These are phyloP conservation scores for Arthrobotrys iridis DNA, from an alignment of 2,329 filamentous ascomycete genomes.

Conservation along the genomic window DNA sequence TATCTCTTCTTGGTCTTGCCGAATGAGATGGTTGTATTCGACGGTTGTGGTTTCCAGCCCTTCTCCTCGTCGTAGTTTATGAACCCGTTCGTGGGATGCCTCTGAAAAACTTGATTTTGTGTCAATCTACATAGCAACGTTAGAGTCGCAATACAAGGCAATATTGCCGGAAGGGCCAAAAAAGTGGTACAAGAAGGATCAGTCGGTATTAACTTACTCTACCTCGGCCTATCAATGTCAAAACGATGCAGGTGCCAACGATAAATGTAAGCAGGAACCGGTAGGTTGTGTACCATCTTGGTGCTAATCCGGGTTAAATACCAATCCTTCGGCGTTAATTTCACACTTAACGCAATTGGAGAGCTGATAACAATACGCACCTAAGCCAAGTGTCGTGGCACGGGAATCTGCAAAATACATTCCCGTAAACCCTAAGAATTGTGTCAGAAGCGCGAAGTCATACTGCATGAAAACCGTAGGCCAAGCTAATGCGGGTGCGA, in stretches of 20 bases:
- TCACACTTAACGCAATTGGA: neutral
- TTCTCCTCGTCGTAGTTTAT: slow-evolving; percentile 49
- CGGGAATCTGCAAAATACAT: slow-evolving; percentile 86
- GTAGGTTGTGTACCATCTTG: slow-evolving; percentile 86
- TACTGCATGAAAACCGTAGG: slow-evolving; percentile 81
- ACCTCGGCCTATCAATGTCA: slow-evolving; percentile 82
- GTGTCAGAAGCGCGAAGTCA: slow-evolving; percentile 83
- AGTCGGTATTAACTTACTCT: no score
- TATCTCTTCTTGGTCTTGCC: slow-evolving; percentile 24
- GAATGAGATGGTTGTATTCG: slow-evolving; percentile 29
- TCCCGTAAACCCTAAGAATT: slow-evolving; percentile 84
- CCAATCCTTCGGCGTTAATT: neutral
- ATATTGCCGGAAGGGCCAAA: neutral
- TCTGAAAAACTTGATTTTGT: slow-evolving; percentile 21
- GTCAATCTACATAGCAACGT: slow-evolving; percentile 48
- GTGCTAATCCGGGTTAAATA: slow-evolving; percentile 62
- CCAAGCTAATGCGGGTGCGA: slow-evolving; percentile 85
- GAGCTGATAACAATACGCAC: neutral
- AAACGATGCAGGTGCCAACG: slow-evolving; percentile 81
- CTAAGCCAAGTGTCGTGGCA: slow-evolving; percentile 78
- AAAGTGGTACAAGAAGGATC: neutral
- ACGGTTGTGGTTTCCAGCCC: slow-evolving; percentile 45
- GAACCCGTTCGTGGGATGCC: slow-evolving; percentile 33
- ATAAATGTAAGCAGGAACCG: slow-evolving; percentile 92
- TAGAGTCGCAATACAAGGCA: neutral